phyloP scores from a whole-genome alignment of 2,329 filamentous ascomycete genomes.

The Scedosporium minutisporum region DNA sequence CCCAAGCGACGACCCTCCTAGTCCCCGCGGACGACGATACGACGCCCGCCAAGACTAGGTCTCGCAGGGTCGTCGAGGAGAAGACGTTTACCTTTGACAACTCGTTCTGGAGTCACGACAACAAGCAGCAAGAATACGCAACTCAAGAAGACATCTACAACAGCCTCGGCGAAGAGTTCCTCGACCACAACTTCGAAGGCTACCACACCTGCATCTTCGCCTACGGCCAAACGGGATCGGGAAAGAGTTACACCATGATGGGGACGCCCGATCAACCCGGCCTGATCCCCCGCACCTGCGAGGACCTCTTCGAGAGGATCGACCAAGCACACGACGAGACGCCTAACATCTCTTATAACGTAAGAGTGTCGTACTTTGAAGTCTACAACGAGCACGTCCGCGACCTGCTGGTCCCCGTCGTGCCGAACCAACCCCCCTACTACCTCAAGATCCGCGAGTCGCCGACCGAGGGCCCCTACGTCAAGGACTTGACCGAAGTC shows the following conservation, averaged over 20 bases:
- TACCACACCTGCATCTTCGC: conserved; percentile 99
- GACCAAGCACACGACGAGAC: conserved; percentile 66
- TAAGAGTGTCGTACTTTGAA: conserved; percentile 96
- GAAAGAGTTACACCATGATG: conserved; percentile 99
- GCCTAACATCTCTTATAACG: conserved; percentile 90
- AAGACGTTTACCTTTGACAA: conserved; percentile 95
- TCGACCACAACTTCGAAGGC: conserved; percentile 98
- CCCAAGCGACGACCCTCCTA: conserved; percentile 73
- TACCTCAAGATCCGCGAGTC: conserved; percentile 97
- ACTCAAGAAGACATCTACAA: conserved; percentile 91
- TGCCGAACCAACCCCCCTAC: conserved; percentile 63
- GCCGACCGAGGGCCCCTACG: conserved; percentile 87
- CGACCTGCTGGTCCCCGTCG: conserved; percentile 72
- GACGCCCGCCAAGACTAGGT: conserved; percentile 48
- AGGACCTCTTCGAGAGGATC: conserved; percentile 92
- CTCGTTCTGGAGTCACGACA: conserved; percentile 93
- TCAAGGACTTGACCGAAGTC: conserved; percentile 91
- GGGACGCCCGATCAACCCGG: conserved; percentile 76
- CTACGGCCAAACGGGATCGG: conserved; percentile 94
- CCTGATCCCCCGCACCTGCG: conserved; percentile 87
- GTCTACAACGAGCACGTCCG: conserved; percentile 99
- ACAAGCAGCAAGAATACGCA: conserved; percentile 73
- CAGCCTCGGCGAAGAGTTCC: conserved; percentile 85
- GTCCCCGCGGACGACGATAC: conserved; percentile 51
- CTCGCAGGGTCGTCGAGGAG: conserved; percentile 70